Base-by-base conservation (phyloP, 345 rosid species). In the Nasturtium officinale region DNA sequence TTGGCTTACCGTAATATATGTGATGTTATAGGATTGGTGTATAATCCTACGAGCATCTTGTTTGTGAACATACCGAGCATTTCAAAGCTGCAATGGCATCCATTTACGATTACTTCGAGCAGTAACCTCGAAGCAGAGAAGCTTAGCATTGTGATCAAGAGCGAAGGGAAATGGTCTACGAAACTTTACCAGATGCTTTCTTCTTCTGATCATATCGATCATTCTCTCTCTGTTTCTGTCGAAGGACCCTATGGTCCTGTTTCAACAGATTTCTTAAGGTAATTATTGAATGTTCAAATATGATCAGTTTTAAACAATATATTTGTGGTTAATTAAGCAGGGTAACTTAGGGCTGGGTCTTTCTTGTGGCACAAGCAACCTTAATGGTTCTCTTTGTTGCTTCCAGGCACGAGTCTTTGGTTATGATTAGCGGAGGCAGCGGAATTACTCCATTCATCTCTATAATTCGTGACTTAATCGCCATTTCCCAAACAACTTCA, bases 221-320 rank as follows among this genome's bases (percentile, higher is more conserved):
- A 50, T 12, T 3, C 69, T 30, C 74, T 75, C 38, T 78, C 85
- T 16, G 85, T 85, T 61, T 82, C 96, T 1, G 69, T 91, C 30
- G 95, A 91, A 84, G 96, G 97, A 43, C 97, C 98, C 45, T 91
- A 91, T 62, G 98, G 98, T 30, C 97, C 97, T 68, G 80, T 69
- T 40, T 84, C 95, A 6, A 80, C 89, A 37, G 65, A 91, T 65
- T 94, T 89, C 80, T 79, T 87, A 53, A 85, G 94, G 93, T 85
- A 52, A 21, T 17, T 40, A 4, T 62, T 15, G 3, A 17, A 15
- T 72, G 32, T 18, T 42, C 63, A 28, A 6, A 25, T 9, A 37
- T 16, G 0, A 53, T 40, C 53, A 54, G 38, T 43, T 69, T 69
- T 13, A 43, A 26, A 17, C 28, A n/a, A 5, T 38, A 38, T 23